Conservation (phyloP, 2,329 filamentous ascomycete species). For the Erysiphe neolycopersici region DNA sequence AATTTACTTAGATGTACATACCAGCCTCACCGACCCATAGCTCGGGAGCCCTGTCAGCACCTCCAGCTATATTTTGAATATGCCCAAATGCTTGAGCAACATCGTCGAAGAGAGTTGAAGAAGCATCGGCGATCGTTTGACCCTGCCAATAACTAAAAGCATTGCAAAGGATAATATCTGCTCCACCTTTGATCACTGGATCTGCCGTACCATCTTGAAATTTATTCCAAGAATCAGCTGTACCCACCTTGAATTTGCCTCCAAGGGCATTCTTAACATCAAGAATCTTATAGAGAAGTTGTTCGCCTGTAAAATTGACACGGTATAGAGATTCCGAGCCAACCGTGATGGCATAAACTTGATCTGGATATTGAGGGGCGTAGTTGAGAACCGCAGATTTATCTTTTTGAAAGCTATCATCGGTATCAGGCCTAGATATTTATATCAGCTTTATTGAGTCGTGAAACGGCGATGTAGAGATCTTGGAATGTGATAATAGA, state of each 20-base stretch:
- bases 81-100: constrained; percentile 34
- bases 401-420: constrained; percentile 33
- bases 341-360: constrained; percentile 41
- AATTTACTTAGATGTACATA: constrained; percentile 1
- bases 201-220: constrained; percentile 41
- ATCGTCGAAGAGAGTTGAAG: constrained; percentile 37
- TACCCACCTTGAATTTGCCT: constrained; percentile 29
- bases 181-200: constrained; percentile 26
- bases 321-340: constrained; percentile 47
- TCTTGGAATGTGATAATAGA: constrained; percentile 5
- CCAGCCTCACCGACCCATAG: constrained; percentile 44
- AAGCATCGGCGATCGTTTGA: constrained; percentile 24
- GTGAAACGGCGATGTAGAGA: constrained; percentile 1
- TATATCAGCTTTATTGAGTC: neutral
- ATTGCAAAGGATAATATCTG: constrained; percentile 35
- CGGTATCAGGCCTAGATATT: constrained; percentile 28
- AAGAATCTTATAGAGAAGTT: constrained; percentile 33
- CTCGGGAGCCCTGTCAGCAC: constrained; percentile 24
- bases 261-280: constrained; percentile 29
- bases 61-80: constrained; percentile 30
- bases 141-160: constrained; percentile 53
- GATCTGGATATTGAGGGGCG: constrained; percentile 23
- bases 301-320: constrained; percentile 32
- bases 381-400: constrained; percentile 27
- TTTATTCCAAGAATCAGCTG: constrained; percentile 50